These are phyloP conservation scores for Leersia perrieri DNA, from an alignment of 176 grass and related monocot species.

Conservation along the genomic window DNA sequence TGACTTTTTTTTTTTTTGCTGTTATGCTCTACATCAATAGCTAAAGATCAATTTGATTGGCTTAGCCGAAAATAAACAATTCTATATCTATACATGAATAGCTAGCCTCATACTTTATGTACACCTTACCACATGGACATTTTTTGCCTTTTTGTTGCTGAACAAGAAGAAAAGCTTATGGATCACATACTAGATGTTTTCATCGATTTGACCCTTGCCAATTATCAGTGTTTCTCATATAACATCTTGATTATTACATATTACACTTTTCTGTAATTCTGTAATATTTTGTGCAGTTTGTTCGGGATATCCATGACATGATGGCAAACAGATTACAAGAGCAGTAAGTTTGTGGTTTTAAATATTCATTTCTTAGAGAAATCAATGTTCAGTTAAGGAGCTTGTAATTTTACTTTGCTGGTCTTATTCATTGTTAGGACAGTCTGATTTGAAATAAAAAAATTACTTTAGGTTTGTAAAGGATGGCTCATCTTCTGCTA, in stretches of 20 bases:
- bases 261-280: slow-evolving; percentile 19
- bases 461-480: slow-evolving; percentile 46
- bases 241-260: slow-evolving; percentile 11
- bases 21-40: not conserved
- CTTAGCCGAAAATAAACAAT: not conserved
- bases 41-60: not conserved
- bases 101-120: slow-evolving; percentile 11
- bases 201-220: slow-evolving; percentile 10
- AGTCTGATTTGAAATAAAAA: slow-evolving; percentile 3
- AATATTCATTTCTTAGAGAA: not conserved
- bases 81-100: not conserved
- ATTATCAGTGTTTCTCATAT: slow-evolving; percentile 3
- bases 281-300: slow-evolving; percentile 67
- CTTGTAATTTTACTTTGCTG: not conserved
- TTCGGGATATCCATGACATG: slow-evolving; percentile 90
- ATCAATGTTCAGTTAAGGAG: not conserved
- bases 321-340: slow-evolving; percentile 74
- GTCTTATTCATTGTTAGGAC: slow-evolving; percentile 17
- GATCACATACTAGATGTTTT: not conserved
- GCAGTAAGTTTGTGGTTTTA: slow-evolving; percentile 55
- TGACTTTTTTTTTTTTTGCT: not conserved
- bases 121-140: not conserved
- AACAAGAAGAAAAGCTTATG: not conserved
- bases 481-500: slow-evolving; percentile 47
- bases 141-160: not conserved